Conservation (phyloP, 2,329 filamentous ascomycete species). For the Leptographium lundbergii region DNA sequence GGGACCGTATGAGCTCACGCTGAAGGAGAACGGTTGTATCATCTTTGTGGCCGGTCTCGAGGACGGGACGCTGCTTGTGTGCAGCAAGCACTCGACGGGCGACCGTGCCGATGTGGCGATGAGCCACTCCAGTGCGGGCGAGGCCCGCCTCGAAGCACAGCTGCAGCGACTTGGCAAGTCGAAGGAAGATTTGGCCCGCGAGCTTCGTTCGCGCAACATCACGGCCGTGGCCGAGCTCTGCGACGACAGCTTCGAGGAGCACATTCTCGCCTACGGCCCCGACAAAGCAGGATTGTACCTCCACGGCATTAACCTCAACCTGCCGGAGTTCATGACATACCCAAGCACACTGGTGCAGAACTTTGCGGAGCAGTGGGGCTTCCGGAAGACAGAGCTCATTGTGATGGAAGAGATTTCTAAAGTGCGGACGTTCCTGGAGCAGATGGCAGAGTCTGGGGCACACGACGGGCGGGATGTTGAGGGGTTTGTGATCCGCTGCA, state of each 20-base stretch:
- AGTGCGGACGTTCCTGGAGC: constrained; percentile 71
- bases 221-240: constrained; percentile 94
- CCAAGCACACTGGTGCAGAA: constrained; percentile 69
- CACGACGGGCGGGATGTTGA: constrained; percentile 90
- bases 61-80: constrained; percentile 83
- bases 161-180: constrained; percentile 66
- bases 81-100: constrained; percentile 96
- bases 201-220: constrained; percentile 68
- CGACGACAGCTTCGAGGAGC: constrained; percentile 92
- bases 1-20: constrained; percentile 86
- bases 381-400: constrained; percentile 75
- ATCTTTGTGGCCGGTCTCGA: constrained; percentile 91
- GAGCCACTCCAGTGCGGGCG: constrained; percentile 77
- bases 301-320: constrained; percentile 89
- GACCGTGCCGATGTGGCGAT: constrained; percentile 54
- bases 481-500: constrained; percentile 92
- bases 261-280: constrained; percentile 78
- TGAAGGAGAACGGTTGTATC: constrained; percentile 99
- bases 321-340: constrained; percentile 85
- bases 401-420: constrained; percentile 60
- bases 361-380: constrained; percentile 89
- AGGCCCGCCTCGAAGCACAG: constrained; percentile 70
- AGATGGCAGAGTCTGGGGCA: constrained; percentile 74
- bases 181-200: constrained; percentile 61
- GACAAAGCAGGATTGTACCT: constrained; percentile 84